Evolutionary conservation across 768 basidiomycete species (phyloP), one percentile per base, ranked within the genome.

Genomic region (Lentinula boryana): DNA sequence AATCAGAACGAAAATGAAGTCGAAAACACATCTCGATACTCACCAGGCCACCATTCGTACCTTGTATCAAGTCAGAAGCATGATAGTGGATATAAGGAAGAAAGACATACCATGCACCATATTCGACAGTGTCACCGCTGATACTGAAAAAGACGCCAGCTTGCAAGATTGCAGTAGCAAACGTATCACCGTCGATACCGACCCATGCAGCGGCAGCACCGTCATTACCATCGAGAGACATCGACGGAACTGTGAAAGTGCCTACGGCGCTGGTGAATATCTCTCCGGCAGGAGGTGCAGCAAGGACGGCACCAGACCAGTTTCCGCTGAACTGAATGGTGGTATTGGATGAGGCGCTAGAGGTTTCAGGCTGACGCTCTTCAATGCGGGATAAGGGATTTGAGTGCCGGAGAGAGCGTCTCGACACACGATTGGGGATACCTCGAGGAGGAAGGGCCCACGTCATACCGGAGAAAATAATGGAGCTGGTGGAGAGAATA

Each of bases 141-240:
- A 61, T 31, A 21, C 33, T 54, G 33, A 61, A 61, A 21, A 55
- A 52, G 9, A 61, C 43, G 21, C 60, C 60, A 9, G 54, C 36
- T 32, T 62, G 60, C 16, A 62, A 46, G 27, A 62, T 62, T 9
- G 60, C 40, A 38, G 40, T 48, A 3, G n/a, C n/a, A 5, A 31
- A 23, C 21, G 60, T 62, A 44, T 62, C 60, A 18, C 60, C 60
- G 31, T 62, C 60, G 27, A 62, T 62, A 5, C 60, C 60, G 27
- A 62, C 60, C 60, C 60, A 62, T 9, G 60, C 60, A 33, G 60
- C 56, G 9, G 54, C 60, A 35, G 53, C 36, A 6, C 51, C 51
- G 5, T 51, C 21, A 33, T 33, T 36, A 54, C 33, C 18, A 10
- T 18, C 21, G 9, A 35, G n/a, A n/a, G n/a, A 8, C 31, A 38